Conservation (phyloP, 352 stramenopile species). For the Pythium vanterpoolii region DNA sequence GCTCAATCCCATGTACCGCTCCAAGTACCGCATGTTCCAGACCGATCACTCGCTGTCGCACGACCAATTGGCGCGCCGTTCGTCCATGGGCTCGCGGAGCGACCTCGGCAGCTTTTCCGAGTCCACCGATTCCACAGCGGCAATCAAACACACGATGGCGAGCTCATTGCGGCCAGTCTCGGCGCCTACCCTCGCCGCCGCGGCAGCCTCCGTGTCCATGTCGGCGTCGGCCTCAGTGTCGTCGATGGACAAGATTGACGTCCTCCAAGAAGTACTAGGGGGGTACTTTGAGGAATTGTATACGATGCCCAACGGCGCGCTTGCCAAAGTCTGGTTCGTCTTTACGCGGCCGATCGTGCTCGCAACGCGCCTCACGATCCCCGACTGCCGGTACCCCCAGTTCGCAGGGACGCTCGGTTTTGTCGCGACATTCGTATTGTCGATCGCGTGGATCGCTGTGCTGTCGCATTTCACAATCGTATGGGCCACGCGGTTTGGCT, state of each 20-base stretch:
- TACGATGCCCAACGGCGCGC: constrained; percentile 32
- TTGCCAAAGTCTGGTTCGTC: constrained; percentile 55
- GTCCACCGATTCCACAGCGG: neutral
- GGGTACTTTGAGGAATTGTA: constrained; percentile 65
- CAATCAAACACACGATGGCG: constrained; percentile 4
- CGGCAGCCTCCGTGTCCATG: neutral
- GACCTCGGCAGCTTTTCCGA: neutral
- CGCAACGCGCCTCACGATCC: constrained; percentile 65
- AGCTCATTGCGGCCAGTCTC: constrained; percentile 12
- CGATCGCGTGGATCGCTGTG: constrained; percentile 71
- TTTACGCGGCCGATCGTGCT: constrained; percentile 68
- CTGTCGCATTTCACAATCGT: constrained; percentile 69
- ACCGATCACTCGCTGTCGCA: constrained; percentile 29
- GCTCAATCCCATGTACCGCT: constrained; percentile 55
- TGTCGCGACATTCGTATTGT: constrained; percentile 55
- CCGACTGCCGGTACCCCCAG: constrained; percentile 58
- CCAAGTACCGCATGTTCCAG: constrained; percentile 75
- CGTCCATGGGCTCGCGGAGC: neutral
- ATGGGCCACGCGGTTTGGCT: constrained; percentile 60
- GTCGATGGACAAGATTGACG: neutral
- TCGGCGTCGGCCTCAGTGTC: neutral
- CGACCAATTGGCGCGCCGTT: constrained; percentile 5
- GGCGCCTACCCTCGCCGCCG: constrained; percentile 5
- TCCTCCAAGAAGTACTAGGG: constrained; percentile 32
- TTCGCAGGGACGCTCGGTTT: constrained; percentile 49